Percentiles rank a stretch among this genome's conserved stretches.
Evolutionary conservation across 345 rosid genomes (phyloP).

Genomic region (Boechera stricta): DNA sequence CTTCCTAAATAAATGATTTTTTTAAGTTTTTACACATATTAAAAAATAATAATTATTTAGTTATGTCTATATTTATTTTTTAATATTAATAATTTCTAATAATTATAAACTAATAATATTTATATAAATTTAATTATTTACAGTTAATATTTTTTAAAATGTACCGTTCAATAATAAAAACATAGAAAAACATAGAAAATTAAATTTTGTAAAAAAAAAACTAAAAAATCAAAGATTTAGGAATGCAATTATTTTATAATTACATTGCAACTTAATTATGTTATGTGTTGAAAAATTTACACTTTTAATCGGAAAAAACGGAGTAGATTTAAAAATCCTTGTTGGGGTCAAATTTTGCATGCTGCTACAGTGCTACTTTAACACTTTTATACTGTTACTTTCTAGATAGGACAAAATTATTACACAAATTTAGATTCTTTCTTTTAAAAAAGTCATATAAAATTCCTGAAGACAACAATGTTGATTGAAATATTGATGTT

Average conservation of each 20-base stretch:
- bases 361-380: conserved; percentile 27
- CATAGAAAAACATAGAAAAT: too few relatives aligned
- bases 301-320: conserved; percentile 8
- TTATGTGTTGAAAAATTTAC: not conserved
- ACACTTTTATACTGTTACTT: conserved; percentile 12
- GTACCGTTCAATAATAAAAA: too few relatives aligned
- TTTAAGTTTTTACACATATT: too few relatives aligned
- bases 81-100: too few relatives aligned
- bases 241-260: not conserved
- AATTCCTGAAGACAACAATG: not conserved
- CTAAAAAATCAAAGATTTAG: too few relatives aligned
- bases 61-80: too few relatives aligned
- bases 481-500: conserved; percentile 11
- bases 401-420: not conserved
- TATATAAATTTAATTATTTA: too few relatives aligned
- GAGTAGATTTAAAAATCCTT: conserved; percentile 13
- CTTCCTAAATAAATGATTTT: too few relatives aligned
- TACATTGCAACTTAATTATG: not conserved
- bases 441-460: not conserved
- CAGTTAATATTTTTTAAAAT: too few relatives aligned
- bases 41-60: too few relatives aligned
- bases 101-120: too few relatives aligned
- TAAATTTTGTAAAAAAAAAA: too few relatives aligned
- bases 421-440: not conserved
- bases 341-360: conserved; percentile 36